These are phyloP conservation scores for Prunus campanulata DNA, from an alignment of 306 rosid species.

Conservation along the genomic window DNA sequence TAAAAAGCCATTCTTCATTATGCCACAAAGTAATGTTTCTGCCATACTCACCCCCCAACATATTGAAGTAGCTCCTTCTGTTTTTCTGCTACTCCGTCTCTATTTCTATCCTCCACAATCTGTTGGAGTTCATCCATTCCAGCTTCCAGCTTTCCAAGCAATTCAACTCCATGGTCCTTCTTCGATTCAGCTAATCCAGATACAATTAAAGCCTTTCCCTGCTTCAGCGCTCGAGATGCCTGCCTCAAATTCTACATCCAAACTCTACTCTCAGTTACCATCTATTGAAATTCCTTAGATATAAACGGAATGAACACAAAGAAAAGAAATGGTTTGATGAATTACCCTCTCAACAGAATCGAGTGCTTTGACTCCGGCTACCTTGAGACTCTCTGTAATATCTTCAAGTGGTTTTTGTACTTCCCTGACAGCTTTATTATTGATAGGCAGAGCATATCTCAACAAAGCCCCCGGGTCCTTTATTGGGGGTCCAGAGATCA, in stretches of 20 bases:
- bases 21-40: constrained; percentile 6
- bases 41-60: constrained; percentile 72
- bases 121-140: constrained; percentile 87
- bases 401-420: constrained; percentile 97
- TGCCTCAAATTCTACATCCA: constrained; percentile 76
- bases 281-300: neutral
- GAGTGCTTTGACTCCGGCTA: constrained; percentile 84
- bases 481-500: constrained; percentile 94
- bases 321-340: constrained; percentile 4
- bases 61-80: constrained; percentile 91
- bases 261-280: constrained; percentile 19
- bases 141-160: constrained; percentile 74
- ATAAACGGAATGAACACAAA: constrained; percentile 10
- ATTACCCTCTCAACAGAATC: constrained; percentile 93
- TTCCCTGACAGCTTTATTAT: constrained; percentile 93
- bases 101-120: constrained; percentile 68
- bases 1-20: neutral
- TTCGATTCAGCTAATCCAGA: constrained; percentile 86
- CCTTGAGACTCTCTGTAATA: constrained; percentile 83
- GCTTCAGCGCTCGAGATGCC: constrained; percentile 77
- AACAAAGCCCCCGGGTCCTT: constrained; percentile 93
- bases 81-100: constrained; percentile 74
- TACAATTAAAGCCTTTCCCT: constrained; percentile 72
- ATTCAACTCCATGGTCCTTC: constrained; percentile 81
- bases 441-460: constrained; percentile 88